These are phyloP conservation scores for Lentinus tigrinus DNA, from an alignment of 768 basidiomycete genomes.

Conservation along the genomic window DNA sequence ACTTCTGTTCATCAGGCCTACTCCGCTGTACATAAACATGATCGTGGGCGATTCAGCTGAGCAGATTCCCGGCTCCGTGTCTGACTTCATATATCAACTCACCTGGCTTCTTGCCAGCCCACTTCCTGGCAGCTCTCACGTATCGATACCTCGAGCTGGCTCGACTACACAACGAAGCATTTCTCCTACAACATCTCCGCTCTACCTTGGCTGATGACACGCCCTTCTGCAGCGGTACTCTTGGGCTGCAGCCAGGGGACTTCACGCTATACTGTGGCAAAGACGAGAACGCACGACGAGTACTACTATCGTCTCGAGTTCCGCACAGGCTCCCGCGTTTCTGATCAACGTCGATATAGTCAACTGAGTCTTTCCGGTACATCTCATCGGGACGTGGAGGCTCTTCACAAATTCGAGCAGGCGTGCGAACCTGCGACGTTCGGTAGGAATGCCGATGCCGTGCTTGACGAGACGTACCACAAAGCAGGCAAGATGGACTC, in stretches of 20 bases:
- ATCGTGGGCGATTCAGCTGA: too few relatives aligned
- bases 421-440: conserved; percentile 31
- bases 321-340: neutral
- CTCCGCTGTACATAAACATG: too few relatives aligned
- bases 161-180: neutral
- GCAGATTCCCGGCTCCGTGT: too few relatives aligned
- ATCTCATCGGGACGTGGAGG: neutral
- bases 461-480: conserved; percentile 31
- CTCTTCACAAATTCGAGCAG: conserved; percentile 8
- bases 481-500: conserved; percentile 31
- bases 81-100: too few relatives aligned
- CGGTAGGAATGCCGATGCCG: conserved; percentile 24
- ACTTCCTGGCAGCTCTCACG: too few relatives aligned
- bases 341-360: neutral
- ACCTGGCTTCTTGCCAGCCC: too few relatives aligned
- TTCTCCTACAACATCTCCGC: neutral
- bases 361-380: conserved; percentile 1
- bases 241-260: neutral
- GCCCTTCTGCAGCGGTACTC: neutral
- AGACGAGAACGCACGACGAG: neutral
- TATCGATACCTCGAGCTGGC: too few relatives aligned
- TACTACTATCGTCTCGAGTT: neutral
- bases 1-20: too few relatives aligned
- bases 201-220: neutral
- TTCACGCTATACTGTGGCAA: neutral